A percentile compares a stretch with the other conserved stretches of the same genome.
Evolutionary conservation across 352 stramenopile species (phyloP).

Genomic region (Halophytophthora polymorphica): DNA sequence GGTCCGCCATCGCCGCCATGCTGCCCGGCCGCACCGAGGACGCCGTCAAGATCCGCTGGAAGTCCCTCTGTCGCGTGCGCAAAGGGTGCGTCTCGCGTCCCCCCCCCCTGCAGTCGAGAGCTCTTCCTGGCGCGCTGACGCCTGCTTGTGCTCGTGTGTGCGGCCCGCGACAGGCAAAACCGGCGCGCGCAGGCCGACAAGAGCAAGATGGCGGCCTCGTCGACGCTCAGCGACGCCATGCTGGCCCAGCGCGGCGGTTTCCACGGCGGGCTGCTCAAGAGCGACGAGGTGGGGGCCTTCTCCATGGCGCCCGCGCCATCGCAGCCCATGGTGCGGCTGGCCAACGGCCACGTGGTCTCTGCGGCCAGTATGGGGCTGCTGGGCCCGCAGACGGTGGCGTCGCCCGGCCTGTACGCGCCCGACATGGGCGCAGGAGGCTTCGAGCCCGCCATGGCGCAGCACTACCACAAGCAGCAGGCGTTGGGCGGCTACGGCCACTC

Average conservation of each 20-base stretch:
- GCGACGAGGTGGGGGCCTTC: constrained; percentile 58
- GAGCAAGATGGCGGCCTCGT: constrained; percentile 31
- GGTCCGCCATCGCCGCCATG: constrained; percentile 88
- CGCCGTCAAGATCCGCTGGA: constrained; percentile 93
- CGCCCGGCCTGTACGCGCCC: constrained; percentile 33
- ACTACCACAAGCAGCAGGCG: constrained; percentile 31
- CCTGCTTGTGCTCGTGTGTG: constrained; percentile 12
- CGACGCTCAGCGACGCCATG: constrained; percentile 22
- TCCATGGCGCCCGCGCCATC: constrained; percentile 41
- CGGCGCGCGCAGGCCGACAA: constrained; percentile 44
- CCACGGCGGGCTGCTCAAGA: constrained; percentile 56
- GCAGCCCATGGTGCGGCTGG: constrained; percentile 32
- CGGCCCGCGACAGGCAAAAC: constrained; percentile 25
- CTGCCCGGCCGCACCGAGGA: constrained; percentile 86
- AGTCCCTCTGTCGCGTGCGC: constrained; percentile 79
- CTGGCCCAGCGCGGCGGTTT: constrained; percentile 33
- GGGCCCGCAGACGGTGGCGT: constrained; percentile 20
- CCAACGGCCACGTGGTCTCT: constrained; percentile 28
- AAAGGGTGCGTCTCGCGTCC: constrained; percentile 62
- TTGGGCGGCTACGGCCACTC: constrained; percentile 41
- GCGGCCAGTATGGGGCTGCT: constrained; percentile 19
- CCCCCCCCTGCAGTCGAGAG: too few species aligned
- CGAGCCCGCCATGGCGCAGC: constrained; percentile 49
- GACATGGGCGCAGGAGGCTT: constrained; percentile 46
- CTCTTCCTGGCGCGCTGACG: too few species aligned